phyloP scores from a whole-genome alignment of 768 basidiomycete species.

The Neoboletus subvelutipes region DNA sequence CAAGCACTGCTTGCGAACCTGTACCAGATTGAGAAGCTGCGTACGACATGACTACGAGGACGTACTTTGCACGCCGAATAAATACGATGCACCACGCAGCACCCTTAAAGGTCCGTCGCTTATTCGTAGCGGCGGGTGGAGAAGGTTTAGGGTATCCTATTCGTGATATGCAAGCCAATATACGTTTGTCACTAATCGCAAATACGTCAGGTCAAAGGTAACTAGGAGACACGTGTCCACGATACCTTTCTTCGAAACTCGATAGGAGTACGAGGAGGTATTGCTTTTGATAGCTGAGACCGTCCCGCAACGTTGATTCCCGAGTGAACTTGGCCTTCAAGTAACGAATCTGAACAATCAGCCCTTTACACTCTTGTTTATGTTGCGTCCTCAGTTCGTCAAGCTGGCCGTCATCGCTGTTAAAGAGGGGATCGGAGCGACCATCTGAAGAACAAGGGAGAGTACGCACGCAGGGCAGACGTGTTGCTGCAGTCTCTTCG shows the following conservation, averaged over 20 bases:
- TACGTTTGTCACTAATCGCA: slow-evolving; percentile 57
- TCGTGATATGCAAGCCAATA: slow-evolving; percentile 71
- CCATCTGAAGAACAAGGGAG: background rate
- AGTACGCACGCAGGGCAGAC: slow-evolving; percentile 57
- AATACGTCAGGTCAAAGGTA: slow-evolving; percentile 1
- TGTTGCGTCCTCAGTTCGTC: slow-evolving; percentile 61
- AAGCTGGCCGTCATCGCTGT: slow-evolving; percentile 55
- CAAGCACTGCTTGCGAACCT: slow-evolving; percentile 65
- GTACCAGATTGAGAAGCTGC: slow-evolving; percentile 10
- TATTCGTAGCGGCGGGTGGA: slow-evolving; percentile 38
- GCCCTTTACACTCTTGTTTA: slow-evolving; percentile 85
- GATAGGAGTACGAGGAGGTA: slow-evolving; percentile 78
- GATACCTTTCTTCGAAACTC: slow-evolving; percentile 67
- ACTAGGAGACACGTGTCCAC: background rate
- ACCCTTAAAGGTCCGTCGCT: slow-evolving; percentile 53
- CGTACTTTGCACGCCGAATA: slow-evolving; percentile 62
- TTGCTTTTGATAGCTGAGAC: slow-evolving; percentile 82
- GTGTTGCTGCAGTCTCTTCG: slow-evolving; percentile 47
- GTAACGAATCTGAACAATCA: slow-evolving; percentile 88
- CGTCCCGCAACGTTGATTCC: slow-evolving; percentile 75
- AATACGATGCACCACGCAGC: slow-evolving; percentile 62
- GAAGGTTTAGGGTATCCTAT: slow-evolving; percentile 63
- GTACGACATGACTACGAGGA: slow-evolving; percentile 1
- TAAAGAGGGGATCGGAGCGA: slow-evolving; percentile 1
- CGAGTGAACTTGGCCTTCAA: slow-evolving; percentile 89